These are phyloP conservation scores for Iberis amara DNA, from an alignment of 441 rosid species.

Conservation along the genomic window DNA sequence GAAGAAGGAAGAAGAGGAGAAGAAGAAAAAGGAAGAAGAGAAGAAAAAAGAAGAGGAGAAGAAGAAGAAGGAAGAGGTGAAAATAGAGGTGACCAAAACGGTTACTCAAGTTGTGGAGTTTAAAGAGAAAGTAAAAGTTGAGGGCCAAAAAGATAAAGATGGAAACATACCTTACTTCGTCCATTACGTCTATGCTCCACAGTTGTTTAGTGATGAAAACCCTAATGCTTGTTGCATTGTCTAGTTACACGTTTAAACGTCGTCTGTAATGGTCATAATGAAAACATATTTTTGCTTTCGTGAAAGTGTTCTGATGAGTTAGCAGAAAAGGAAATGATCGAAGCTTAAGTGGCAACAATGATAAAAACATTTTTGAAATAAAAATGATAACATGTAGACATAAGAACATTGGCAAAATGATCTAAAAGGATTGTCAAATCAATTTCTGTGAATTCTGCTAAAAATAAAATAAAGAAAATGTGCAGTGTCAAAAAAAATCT, in stretches of 20 bases:
- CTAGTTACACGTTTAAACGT: constrained; percentile 10
- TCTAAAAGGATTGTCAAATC: too few species aligned
- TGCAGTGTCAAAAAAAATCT: too few species aligned
- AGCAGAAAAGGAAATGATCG: too few species aligned
- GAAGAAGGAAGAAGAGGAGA: constrained; percentile 7
- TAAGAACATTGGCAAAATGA: too few species aligned
- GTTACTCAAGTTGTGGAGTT: constrained; percentile 23
- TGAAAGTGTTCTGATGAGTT: too few species aligned
- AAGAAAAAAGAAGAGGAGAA: not conserved
- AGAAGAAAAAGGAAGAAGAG: not conserved
- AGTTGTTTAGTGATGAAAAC: constrained; percentile 37
- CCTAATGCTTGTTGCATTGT: constrained; percentile 34
- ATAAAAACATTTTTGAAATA: too few species aligned
- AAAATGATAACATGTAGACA: too few species aligned
- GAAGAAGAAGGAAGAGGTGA: constrained; percentile 29
- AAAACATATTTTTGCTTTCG: too few species aligned
- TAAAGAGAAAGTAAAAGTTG: constrained; percentile 26
- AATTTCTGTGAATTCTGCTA: too few species aligned
- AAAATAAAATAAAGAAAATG: too few species aligned
- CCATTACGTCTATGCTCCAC: constrained; percentile 34
- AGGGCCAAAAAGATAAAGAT: constrained; percentile 30
- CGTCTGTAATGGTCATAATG: not conserved
- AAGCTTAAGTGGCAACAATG: too few species aligned
- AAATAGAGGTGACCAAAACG: constrained; percentile 32
- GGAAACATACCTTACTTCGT: constrained; percentile 34